phyloP scores from a whole-genome alignment of 768 basidiomycete species.

The Leccinum variicolor region DNA sequence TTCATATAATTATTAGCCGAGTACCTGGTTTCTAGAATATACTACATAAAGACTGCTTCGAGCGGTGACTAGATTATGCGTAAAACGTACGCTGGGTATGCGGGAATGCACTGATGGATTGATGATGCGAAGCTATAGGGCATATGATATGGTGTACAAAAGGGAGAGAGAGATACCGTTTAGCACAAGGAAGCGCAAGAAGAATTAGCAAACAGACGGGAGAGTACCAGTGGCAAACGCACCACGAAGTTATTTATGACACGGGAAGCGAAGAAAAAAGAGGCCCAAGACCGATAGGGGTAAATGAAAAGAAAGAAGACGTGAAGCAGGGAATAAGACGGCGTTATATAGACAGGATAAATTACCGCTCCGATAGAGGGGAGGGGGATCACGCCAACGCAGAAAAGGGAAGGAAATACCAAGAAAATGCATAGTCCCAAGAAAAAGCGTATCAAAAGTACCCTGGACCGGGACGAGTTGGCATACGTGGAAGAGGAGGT shows the following conservation, averaged over 20 bases:
- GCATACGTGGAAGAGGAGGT: slow-evolving; percentile 16
- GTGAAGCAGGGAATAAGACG: slow-evolving; percentile 8
- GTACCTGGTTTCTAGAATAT: not conserved
- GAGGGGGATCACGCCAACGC: slow-evolving; percentile 1
- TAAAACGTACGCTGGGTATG: not conserved
- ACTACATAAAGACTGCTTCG: slow-evolving; percentile 7
- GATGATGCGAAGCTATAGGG: slow-evolving; percentile 2
- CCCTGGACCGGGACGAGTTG: slow-evolving; percentile 22
- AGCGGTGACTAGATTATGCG: slow-evolving; percentile 2
- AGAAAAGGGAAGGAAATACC: slow-evolving; percentile 1
- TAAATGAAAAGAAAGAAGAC: slow-evolving; percentile 6
- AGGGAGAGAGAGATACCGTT: not conserved
- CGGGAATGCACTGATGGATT: not conserved
- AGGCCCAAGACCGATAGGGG: slow-evolving; percentile 9
- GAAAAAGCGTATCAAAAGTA: slow-evolving; percentile 21
- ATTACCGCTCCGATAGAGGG: slow-evolving; percentile 15
- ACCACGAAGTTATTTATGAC: slow-evolving; percentile 3
- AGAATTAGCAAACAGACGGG: slow-evolving; percentile 5
- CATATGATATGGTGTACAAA: slow-evolving; percentile 2
- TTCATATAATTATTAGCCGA: not conserved
- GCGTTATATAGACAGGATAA: slow-evolving; percentile 30
- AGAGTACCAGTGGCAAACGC: not conserved
- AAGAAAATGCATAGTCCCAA: slow-evolving; percentile 11
- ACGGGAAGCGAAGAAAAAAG: not conserved
- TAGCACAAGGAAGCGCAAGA: slow-evolving; percentile 7